Evolutionary conservation across 2,329 filamentous ascomycete species (phyloP), one percentile per base, ranked within the genome.

Genomic region (Aurifilum marmelostoma): DNA sequence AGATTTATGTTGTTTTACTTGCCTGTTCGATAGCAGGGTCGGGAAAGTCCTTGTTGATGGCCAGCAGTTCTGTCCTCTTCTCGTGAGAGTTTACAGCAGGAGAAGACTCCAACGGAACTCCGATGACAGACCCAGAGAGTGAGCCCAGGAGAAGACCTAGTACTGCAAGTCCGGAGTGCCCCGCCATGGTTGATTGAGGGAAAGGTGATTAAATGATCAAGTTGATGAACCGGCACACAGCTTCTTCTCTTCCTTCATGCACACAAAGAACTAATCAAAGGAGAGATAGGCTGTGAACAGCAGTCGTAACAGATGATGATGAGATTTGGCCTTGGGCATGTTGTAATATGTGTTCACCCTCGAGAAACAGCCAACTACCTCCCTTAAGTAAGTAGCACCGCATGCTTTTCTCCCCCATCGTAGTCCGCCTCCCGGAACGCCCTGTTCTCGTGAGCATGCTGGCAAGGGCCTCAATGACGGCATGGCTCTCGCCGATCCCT

Each of bases 11-110:
- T 8, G 37, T 18, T 1, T 0, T 0, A 65, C 69, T 70, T 50
- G 77, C 81, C 73, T 83, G 76, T 65, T 89, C 74, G 62, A 89
- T 80, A 12, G 81, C 77, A 9, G 87, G 87, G 71, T 89, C 86
- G 18, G 87, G 81, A 73, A 89, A 89, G 76, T 88, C 81, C 18
- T 52, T 58, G 62, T 63, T 54, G 21, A 73, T 50, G 34, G 67
- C 69, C 21, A 68, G 41, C n/a, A 41, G 50, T n/a, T 69, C 59
- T 24, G 63, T 56, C 43, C 67, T 65, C 64, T 69, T 71, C 54
- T 41, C 54, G n/a, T 66, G 67, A 21, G 62, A 56, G 14, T 24
- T 56, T 9, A 54, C 47, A 8, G 32, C 4, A 34, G 34, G 8
- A 37, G 50, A 56, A 67, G 34, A 32, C 24, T 43, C 21, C 1